Base-by-base conservation (phyloP, 345 rosid species). In the Brassica cretica region DNA sequence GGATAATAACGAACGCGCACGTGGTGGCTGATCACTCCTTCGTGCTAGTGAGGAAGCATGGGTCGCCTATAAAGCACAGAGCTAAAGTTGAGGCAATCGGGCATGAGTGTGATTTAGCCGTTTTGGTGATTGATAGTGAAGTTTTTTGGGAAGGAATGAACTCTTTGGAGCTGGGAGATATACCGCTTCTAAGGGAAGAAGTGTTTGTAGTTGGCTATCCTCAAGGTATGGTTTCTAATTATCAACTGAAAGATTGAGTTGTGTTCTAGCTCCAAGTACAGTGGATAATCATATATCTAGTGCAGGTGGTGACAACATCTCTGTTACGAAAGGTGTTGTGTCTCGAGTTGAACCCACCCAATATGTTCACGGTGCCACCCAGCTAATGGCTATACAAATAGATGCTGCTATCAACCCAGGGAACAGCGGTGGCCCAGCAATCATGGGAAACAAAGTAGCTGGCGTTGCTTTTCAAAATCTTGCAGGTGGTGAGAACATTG, bases 331-430 rank as follows among this genome's bases (percentile, higher is more conserved):
- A 78, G 98, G 98, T 49, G 93, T 91, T 66, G 98, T 94, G 64
- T 94, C 98, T 11, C 86, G 98, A 76, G 97, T 94, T 81, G 96
- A 94, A 79, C 97, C 92, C 2, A 90, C 94, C 18, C 97, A 92
- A 41, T 91, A 94, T 66, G 96, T 85, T 7, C 98, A 92, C 2
- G 93, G 97, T 24, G 92, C 96, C 5, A 86, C 93, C 7, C 96
- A 90, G 76, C 86, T 93, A 33, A 87, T 91, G 96, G 98, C 96
- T 37, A 91, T 93, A 84, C 97, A 93, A 80, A 92, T 94, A 72
- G 96, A 94, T 81, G 97, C 98, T 10, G 97, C 97, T 19, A 94
- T 94, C 68, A 94, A 92, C 84, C 97, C 97, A 0, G 97, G 96
- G 24, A 90, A 92, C 53, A 90, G 97, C 72, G 94, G 98, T 65